phyloP scores from a whole-genome alignment of 495 filamentous ascomycete species.

The Pyrenopolyporus hunteri region DNA sequence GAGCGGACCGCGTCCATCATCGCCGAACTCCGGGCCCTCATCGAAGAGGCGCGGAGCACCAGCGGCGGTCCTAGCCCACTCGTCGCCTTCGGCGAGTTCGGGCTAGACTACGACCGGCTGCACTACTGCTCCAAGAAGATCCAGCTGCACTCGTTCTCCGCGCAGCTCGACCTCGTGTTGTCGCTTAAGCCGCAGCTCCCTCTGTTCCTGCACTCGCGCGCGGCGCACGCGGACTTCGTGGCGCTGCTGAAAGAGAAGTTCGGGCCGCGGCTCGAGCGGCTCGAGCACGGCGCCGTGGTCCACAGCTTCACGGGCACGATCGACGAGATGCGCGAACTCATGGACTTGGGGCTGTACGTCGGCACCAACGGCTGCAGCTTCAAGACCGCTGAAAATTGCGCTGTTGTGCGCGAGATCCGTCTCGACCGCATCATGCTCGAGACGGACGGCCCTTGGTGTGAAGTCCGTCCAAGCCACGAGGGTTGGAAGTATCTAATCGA shows the following conservation, averaged over 20 bases:
- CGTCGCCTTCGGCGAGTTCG: slow-evolving; percentile 93
- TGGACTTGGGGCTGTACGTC: slow-evolving; percentile 78
- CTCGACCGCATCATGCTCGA: slow-evolving; percentile 82
- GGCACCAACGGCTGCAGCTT: slow-evolving; percentile 91
- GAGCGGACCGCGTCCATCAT: slow-evolving; percentile 55
- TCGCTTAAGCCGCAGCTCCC: slow-evolving; percentile 75
- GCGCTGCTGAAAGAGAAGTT: slow-evolving; percentile 58
- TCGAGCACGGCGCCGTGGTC: slow-evolving; percentile 78
- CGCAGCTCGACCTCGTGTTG: slow-evolving; percentile 74
- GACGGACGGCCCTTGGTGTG: slow-evolving; percentile 93
- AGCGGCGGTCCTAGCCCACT: slow-evolving; percentile 51
- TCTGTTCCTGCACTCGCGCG: slow-evolving; percentile 88
- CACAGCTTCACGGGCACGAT: slow-evolving; percentile 89
- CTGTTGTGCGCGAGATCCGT: slow-evolving; percentile 76
- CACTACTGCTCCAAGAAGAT: slow-evolving; percentile 75
- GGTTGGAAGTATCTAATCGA: slow-evolving; percentile 61
- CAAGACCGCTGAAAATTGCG: slow-evolving; percentile 88
- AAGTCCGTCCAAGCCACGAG: slow-evolving; percentile 69
- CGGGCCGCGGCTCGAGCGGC: slow-evolving; percentile 53
- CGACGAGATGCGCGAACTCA: slow-evolving; percentile 78
- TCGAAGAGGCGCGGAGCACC: slow-evolving; percentile 49
- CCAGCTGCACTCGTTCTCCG: slow-evolving; percentile 83
- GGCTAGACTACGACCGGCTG: slow-evolving; percentile 92
- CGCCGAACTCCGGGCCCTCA: slow-evolving; percentile 63
- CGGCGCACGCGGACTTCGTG: slow-evolving; percentile 83